Base-by-base conservation (phyloP, 805 yeast species). In the Kregervanrija fluxuum region DNA sequence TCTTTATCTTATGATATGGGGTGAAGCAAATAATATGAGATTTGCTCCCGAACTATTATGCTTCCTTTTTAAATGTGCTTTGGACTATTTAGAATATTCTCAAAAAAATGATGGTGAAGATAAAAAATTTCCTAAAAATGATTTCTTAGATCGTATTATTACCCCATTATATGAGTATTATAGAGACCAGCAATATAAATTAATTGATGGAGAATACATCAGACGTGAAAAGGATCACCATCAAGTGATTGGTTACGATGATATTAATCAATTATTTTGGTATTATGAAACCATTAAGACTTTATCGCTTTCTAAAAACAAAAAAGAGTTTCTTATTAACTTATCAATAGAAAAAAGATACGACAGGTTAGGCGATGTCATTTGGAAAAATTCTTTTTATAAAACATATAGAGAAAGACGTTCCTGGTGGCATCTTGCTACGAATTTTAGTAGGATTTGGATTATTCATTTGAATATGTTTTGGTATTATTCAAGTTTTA, bases 141-240 rank as follows among this genome's bases (percentile, higher is more conserved):
- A 59, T 43, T 74, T 62, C 47, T 55, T 75, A 38, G 61, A 65
- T 33, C 49, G 62, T 11, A 63, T 72, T 4, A 69, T 75, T 12
- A 69, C 71, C 4, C 80, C 80, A 1, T 40, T 75, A 13, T 75
- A 83, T 66, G 61, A 66, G 43, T 87, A 71, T 57, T 69, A 85
- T 33, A 73, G 83, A 50, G 76, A 74, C 48, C 95, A 88, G 65
- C 83, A 80, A 30, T 82, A 77, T 59, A 77, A 76, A 51, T 59
- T 71, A 8, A 58, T 59, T 45, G 75, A 78, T 38, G 86, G 82
- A 3, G 67, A 66, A 43, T 78, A 73, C 65, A 70, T 73, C 33
- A 77, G 80, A 62, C 77, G 80, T 48, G 89, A 80, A 55, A 74
- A 74, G 53, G 93, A 87, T 65, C 93, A 80, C 69, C 60, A 71